These are phyloP conservation scores for Vanrija pseudolonga DNA, from an alignment of 1,284 basidiomycete species.

Conservation along the genomic window DNA sequence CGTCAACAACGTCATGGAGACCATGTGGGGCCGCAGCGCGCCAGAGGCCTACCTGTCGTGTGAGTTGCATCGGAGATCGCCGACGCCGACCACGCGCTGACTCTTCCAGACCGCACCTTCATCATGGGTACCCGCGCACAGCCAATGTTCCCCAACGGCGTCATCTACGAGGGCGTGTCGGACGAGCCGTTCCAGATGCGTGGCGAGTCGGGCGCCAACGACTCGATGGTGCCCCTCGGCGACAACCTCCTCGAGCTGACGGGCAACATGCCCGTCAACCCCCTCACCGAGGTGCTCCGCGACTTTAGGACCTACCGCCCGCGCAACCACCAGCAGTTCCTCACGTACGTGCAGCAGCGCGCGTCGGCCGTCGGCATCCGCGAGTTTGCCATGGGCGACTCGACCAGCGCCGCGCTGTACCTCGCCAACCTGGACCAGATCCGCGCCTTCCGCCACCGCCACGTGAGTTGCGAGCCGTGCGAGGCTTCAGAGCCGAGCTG, in stretches of 20 bases:
- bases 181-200: conserved; percentile 20
- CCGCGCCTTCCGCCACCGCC: conserved; percentile 20
- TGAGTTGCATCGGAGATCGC: not conserved
- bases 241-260: conserved; percentile 24
- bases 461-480: conserved; percentile 7
- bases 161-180: conserved; percentile 20
- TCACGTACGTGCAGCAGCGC: conserved; percentile 18
- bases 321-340: conserved; percentile 20
- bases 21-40: conserved; percentile 21
- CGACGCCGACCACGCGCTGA: not conserved
- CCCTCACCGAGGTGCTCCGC: conserved; percentile 17
- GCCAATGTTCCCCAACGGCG: conserved; percentile 21
- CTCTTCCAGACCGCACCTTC: not conserved
- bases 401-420: conserved; percentile 13
- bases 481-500: not conserved
- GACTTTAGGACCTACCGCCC: conserved; percentile 22
- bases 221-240: conserved; percentile 21
- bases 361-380: conserved; percentile 12
- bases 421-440: conserved; percentile 22
- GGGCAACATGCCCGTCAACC: conserved; percentile 16
- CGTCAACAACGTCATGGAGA: conserved; percentile 19
- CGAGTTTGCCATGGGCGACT: conserved; percentile 13
- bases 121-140: conserved; percentile 15
- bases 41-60: conserved; percentile 18
- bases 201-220: conserved; percentile 21